These are phyloP conservation scores for Tulasnella calospora DNA, from an alignment of 768 basidiomycete genomes.

Conservation along the genomic window DNA sequence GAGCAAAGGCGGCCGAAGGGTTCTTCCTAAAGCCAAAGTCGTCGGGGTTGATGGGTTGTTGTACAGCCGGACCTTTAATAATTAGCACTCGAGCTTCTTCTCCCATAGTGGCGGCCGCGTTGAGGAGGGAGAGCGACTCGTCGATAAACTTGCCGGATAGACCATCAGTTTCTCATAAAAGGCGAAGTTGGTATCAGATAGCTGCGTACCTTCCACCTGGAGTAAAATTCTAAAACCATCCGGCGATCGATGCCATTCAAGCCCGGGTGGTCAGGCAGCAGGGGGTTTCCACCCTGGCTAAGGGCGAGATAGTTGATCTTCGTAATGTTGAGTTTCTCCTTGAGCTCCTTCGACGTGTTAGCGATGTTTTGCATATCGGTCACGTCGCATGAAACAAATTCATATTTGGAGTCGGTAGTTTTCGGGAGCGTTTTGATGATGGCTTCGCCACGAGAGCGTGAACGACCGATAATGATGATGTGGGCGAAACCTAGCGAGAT, in stretches of 20 bases:
- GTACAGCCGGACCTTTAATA: neutral
- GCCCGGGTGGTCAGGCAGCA: constrained; percentile 15
- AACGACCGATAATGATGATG: constrained; percentile 30
- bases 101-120: constrained; percentile 20
- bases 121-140: constrained; percentile 25
- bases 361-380: constrained; percentile 31
- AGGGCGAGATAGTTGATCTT: constrained; percentile 27
- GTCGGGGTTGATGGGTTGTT: neutral
- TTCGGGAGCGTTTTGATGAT: constrained; percentile 29
- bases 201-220: constrained; percentile 24
- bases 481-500: constrained; percentile 21
- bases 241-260: constrained; percentile 27
- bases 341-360: neutral
- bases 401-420: constrained; percentile 31
- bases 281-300: constrained; percentile 23
- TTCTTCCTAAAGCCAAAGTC: constrained; percentile 27
- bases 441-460: constrained; percentile 27
- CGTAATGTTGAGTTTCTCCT: constrained; percentile 7
- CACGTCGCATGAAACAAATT: constrained; percentile 35
- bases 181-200: neutral
- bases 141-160: constrained; percentile 18
- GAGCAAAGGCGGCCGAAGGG: neutral
- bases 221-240: constrained; percentile 28
- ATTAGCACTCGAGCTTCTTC: constrained; percentile 27
- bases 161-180: neutral